A percentile compares a stretch with the other conserved stretches of the same genome.
These are phyloP conservation scores for Tuber melanosporum DNA, from an alignment of 495 filamentous ascomycete genomes.

Conservation along the genomic window DNA sequence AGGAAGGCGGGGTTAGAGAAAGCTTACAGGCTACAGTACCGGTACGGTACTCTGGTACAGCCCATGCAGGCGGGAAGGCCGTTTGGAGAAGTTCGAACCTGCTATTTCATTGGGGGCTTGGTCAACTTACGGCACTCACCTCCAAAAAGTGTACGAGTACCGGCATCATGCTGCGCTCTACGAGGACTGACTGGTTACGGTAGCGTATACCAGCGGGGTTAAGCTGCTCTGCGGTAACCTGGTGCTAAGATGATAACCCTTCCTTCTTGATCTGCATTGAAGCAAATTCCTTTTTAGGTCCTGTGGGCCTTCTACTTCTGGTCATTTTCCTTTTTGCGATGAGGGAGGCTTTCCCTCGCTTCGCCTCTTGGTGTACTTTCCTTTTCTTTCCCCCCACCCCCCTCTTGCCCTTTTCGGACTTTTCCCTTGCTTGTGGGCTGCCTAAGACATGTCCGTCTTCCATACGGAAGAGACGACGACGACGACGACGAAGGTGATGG, in stretches of 20 bases:
- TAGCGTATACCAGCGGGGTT: not conserved
- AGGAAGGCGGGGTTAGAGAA: not conserved
- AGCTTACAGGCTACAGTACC: slow-evolving; percentile 1
- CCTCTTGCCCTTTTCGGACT: not conserved
- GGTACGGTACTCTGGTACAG: not conserved
- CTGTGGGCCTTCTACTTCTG: slow-evolving; percentile 9
- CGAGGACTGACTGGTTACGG: not conserved
- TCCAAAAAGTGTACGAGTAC: not conserved
- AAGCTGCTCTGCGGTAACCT: not conserved
- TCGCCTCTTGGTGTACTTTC: not conserved
- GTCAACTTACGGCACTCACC: not conserved
- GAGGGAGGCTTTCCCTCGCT: slow-evolving; percentile 12
- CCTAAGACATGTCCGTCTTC: not conserved
- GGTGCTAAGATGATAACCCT: not conserved
- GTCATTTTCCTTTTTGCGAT: slow-evolving; percentile 26
- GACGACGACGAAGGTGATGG: not conserved
- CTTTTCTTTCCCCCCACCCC: not conserved
- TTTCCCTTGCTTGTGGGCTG: not conserved
- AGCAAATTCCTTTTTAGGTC: slow-evolving; percentile 19
- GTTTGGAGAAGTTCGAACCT: slow-evolving; percentile 37
- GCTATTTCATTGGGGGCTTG: slow-evolving; percentile 6
- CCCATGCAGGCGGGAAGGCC: slow-evolving; percentile 29
- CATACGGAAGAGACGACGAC: not conserved
- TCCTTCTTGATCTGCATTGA: slow-evolving; percentile 1
- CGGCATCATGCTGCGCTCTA: not conserved